Evolutionary conservation across 192 early-diverging fungal genomes (phyloP), one percentile per base, ranked within the genome.

Genomic region (Mortierella antarctica): DNA sequence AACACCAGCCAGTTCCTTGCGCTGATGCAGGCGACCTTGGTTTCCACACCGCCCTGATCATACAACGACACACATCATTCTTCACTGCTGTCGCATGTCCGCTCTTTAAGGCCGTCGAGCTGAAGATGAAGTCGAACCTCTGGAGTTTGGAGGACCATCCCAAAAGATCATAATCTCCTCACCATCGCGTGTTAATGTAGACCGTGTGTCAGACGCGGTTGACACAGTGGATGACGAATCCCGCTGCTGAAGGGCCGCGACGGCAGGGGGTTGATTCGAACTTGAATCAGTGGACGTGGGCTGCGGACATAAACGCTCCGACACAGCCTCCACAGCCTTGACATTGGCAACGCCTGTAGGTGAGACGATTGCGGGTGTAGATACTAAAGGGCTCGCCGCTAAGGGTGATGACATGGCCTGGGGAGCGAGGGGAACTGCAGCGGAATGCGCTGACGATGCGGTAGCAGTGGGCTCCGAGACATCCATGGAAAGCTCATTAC

Each of bases 161-260:
- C 77, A 80, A 53, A 72, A 80, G 39, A 80, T 71, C 77, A 72
- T 80, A 39, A 80, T 80, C 49, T 72, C 77, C 21, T 80, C 77
- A 1, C 77, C 77, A 20, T 76, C 74, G 0, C 74, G 59, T 7
- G 74, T 78, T 6, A 45, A 62, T 2, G 60, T 62, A 5, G 69
- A 80, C n/a, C 69, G 64, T 23, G 65, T 39, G 44, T 71, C 76
- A 7, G 70, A 68, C 10, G 51, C 21, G 1, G 65, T 80, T 4
- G 77, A 80, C 50, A 13, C n/a, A 14, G 61, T 49, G 45, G 61
- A 49, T 46, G 8, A 49, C 13, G 12, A 6, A n/a, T 13, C 31
- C 31, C 31, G 31, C 31, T 31, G 31, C 31, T 31, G 31, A 31
- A 31, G 1, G 1, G 31, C 31, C 31, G 3, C 31, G 31, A 1